phyloP scores from a whole-genome alignment of 495 filamentous ascomycete genomes.

The Talaromyces borbonicus region DNA sequence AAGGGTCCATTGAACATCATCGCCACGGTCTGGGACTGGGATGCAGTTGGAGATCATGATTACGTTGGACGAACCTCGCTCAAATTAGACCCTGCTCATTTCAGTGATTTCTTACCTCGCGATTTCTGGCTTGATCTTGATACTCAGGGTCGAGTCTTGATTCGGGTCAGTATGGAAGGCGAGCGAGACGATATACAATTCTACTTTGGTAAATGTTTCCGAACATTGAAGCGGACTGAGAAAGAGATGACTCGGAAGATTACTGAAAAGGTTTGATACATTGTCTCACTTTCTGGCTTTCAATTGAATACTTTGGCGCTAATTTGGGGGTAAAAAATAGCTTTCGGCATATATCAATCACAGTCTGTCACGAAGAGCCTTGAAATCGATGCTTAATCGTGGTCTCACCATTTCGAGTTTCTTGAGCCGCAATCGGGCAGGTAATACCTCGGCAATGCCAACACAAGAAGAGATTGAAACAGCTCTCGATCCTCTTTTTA shows the following conservation, averaged over 20 bases:
- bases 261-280: slow-evolving; percentile 78
- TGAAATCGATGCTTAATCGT: slow-evolving; percentile 61
- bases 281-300: neutral
- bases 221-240: slow-evolving; percentile 88
- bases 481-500: slow-evolving; percentile 80
- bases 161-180: slow-evolving; percentile 96
- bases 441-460: slow-evolving; percentile 46
- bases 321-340: slow-evolving; percentile 29
- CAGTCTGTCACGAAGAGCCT: slow-evolving; percentile 70
- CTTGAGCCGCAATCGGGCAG: slow-evolving; percentile 52
- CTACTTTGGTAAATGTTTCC: slow-evolving; percentile 95
- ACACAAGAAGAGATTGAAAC: slow-evolving; percentile 66
- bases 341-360: slow-evolving; percentile 92
- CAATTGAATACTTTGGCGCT: slow-evolving; percentile 5
- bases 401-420: slow-evolving; percentile 75
- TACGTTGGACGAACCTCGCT: slow-evolving; percentile 90
- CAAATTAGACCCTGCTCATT: slow-evolving; percentile 90
- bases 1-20: slow-evolving; percentile 87
- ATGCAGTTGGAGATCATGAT: slow-evolving; percentile 94
- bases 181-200: slow-evolving; percentile 98
- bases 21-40: slow-evolving; percentile 97
- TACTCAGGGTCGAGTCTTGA: slow-evolving; percentile 80
- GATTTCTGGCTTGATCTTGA: slow-evolving; percentile 98
- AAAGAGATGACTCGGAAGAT: slow-evolving; percentile 97
- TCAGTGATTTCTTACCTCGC: slow-evolving; percentile 86